Evolutionary conservation across 2,329 filamentous ascomycete genomes (phyloP).

Genomic region (Penicillium sp.): DNA sequence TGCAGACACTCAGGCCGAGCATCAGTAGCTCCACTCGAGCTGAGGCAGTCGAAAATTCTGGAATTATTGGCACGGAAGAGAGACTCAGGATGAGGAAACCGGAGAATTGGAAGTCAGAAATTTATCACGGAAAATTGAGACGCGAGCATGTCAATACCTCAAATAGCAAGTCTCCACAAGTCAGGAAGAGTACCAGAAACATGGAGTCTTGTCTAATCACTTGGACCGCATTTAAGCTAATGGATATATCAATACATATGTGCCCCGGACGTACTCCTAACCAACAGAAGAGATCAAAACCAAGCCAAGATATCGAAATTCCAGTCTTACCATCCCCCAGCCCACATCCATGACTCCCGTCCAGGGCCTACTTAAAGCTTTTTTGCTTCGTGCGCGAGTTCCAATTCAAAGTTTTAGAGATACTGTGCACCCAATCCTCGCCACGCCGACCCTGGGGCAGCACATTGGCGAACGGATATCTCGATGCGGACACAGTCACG

Average conservation of each 20-base stretch:
- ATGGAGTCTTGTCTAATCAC: not conserved
- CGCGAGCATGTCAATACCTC: not conserved
- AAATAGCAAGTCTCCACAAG: not conserved
- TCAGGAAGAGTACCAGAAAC: not conserved
- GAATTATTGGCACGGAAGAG: not conserved
- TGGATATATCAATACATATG: not conserved
- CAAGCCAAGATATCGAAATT: not conserved
- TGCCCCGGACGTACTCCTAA: not conserved
- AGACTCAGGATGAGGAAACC: no score
- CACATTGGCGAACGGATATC: slow-evolving; percentile 56
- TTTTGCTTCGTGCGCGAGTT: slow-evolving; percentile 53
- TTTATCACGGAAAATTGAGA: no score
- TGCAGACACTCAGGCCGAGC: not conserved
- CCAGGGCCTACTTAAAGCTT: slow-evolving; percentile 30
- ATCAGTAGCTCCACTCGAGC: slow-evolving; percentile 17
- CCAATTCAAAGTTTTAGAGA: slow-evolving; percentile 55
- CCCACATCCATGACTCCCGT: no score
- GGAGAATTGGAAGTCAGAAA: not conserved
- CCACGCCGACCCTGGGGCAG: slow-evolving; percentile 47
- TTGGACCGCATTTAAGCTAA: not conserved
- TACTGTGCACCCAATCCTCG: slow-evolving; percentile 55
- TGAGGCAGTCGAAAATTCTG: not conserved
- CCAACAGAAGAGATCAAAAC: not conserved
- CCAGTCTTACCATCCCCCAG: not conserved
- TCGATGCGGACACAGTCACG: slow-evolving; percentile 54